Conservation (phyloP, 2,329 filamentous ascomycete species). For the Aspergillus sp. region DNA sequence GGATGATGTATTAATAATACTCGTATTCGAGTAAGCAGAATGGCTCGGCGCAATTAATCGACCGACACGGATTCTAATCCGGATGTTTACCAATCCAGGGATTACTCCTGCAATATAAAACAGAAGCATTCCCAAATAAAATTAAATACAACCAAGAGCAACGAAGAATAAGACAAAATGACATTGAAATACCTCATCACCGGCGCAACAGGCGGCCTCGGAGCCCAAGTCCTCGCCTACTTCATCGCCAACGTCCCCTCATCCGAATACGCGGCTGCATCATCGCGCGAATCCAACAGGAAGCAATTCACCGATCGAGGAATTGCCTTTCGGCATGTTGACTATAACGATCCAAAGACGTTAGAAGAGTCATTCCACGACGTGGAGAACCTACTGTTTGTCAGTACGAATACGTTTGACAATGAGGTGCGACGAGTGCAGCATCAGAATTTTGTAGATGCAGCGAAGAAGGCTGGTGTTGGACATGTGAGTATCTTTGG, state of each 20-base stretch:
- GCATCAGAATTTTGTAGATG: conserved; percentile 49
- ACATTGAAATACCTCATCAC: conserved; percentile 34
- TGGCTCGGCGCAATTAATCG: no score
- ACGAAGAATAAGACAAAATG: conserved; percentile 13
- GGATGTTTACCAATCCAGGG: no score
- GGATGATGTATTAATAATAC: no score
- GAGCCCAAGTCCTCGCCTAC: conserved; percentile 27
- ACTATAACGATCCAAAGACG: conserved; percentile 46
- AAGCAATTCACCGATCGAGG: conserved; percentile 36
- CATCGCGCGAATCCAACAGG: conserved; percentile 41
- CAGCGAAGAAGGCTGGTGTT: conserved; percentile 49
- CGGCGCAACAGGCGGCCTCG: conserved; percentile 34
- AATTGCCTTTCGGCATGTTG: conserved; percentile 47
- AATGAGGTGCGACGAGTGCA: conserved; percentile 43
- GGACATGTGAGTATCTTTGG: conserved; percentile 36
- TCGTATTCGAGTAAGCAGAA: no score
- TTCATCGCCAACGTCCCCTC: conserved; percentile 32
- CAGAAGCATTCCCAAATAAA: no score
- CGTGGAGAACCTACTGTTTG: conserved; percentile 53
- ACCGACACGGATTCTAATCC: no score
- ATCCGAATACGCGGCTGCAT: conserved; percentile 47
- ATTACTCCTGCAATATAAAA: no score
- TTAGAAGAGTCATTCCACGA: conserved; percentile 47
- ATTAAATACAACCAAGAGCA: no score
- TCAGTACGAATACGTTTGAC: conserved; percentile 51